A percentile compares a stretch with the other conserved stretches of the same genome.
Evolutionary conservation across 805 yeast species (phyloP).

Genomic region (Nakazawaea populi): DNA sequence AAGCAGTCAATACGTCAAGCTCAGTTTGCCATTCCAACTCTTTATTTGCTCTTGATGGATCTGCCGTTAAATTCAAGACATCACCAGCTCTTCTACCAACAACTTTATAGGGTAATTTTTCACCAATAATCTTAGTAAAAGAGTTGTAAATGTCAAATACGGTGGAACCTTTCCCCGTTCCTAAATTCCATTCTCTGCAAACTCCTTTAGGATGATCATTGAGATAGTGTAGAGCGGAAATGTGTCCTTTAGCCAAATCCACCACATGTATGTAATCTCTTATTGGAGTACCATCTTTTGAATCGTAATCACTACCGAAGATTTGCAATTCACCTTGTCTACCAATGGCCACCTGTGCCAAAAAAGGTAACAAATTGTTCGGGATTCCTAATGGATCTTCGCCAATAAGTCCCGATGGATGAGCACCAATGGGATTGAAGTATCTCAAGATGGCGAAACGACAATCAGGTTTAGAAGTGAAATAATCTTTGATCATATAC

Average conservation of each 20-base stretch:
- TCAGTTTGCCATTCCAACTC: constrained; percentile 65
- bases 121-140: constrained; percentile 60
- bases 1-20: constrained; percentile 53
- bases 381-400: constrained; percentile 80
- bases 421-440: constrained; percentile 85
- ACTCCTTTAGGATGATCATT: constrained; percentile 35
- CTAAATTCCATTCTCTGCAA: constrained; percentile 77
- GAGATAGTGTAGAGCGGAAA: constrained; percentile 62
- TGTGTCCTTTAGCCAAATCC: constrained; percentile 73
- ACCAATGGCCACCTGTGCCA: constrained; percentile 76
- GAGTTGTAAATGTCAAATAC: constrained; percentile 66
- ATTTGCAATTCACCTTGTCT: constrained; percentile 60
- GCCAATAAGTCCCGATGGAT: constrained; percentile 73
- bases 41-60: constrained; percentile 55
- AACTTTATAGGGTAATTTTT: constrained; percentile 58
- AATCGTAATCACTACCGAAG: constrained; percentile 66
- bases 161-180: constrained; percentile 76
- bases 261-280: constrained; percentile 79
- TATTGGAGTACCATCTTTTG: constrained; percentile 76
- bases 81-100: constrained; percentile 70
- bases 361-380: constrained; percentile 66
- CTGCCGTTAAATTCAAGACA: constrained; percentile 69
- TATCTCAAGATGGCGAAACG: constrained; percentile 62
- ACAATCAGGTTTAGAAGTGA: constrained; percentile 35
- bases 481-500: constrained; percentile 49